Percentiles rank a stretch among this genome's conserved stretches.
Evolutionary conservation across 192 early-diverging fungal species (phyloP).

Genomic region (Lunasporangiospora selenospora): DNA sequence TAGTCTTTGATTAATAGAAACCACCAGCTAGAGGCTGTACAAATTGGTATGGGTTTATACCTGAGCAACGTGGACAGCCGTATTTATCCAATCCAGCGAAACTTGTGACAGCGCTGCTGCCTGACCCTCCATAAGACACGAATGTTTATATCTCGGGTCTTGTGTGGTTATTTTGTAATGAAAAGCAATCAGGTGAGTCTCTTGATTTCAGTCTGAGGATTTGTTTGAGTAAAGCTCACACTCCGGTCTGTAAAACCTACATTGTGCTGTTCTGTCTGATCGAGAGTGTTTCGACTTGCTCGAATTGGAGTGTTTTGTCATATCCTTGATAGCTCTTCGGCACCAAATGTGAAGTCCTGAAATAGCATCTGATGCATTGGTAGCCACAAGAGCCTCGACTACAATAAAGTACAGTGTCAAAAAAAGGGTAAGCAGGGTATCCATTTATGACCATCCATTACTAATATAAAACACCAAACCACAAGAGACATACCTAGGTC

Average conservation of each 20-base stretch:
- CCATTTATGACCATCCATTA: background rate
- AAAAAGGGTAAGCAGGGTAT: background rate
- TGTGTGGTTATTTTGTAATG: background rate
- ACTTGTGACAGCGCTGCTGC: constrained; percentile 27
- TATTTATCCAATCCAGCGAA: constrained; percentile 41
- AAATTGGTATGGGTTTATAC: background rate
- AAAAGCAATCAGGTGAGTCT: background rate
- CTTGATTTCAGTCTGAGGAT: no score
- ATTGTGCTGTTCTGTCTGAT: constrained; percentile 33
- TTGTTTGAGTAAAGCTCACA: no score
- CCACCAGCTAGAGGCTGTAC: no score
- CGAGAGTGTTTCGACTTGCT: constrained; percentile 30
- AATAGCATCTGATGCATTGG: constrained; percentile 37
- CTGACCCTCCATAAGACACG: constrained; percentile 29
- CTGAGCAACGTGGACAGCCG: constrained; percentile 27
- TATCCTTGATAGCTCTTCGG: constrained; percentile 37
- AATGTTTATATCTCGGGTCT: constrained; percentile 38
- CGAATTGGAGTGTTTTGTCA: constrained; percentile 22
- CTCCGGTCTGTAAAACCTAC: no score
- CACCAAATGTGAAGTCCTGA: constrained; percentile 50
- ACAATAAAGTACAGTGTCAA: background rate
- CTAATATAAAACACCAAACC: background rate
- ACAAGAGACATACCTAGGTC: constrained; percentile 32
- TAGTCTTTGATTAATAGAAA: no score
- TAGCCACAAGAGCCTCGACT: constrained; percentile 40